Evolutionary conservation across 2,329 filamentous ascomycete species (phyloP).

Genomic region (Pseudocercospora pini-densiflorae): DNA sequence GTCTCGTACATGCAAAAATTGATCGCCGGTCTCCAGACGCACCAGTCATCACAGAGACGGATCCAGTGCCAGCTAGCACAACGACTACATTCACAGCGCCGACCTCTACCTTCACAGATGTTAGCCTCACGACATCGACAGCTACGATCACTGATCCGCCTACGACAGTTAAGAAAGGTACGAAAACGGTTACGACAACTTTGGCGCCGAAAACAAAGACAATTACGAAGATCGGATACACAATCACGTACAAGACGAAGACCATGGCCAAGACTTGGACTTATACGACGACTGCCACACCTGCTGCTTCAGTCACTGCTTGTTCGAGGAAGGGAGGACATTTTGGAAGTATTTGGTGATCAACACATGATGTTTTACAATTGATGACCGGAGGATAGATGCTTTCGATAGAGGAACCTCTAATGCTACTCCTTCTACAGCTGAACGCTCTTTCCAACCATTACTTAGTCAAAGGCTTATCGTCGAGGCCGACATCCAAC

Average conservation of each 20-base stretch:
- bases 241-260: constrained; percentile 15
- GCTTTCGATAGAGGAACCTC: background rate
- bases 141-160: constrained; percentile 21
- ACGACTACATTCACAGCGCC: constrained; percentile 27
- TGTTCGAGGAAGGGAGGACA: constrained; percentile 24
- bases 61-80: constrained; percentile 28
- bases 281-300: constrained; percentile 17
- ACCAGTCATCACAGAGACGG: constrained; percentile 41
- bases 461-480: background rate
- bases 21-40: constrained; percentile 42
- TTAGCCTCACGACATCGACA: constrained; percentile 11
- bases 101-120: constrained; percentile 9
- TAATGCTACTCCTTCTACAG: background rate
- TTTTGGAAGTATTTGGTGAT: constrained; percentile 13
- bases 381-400: background rate
- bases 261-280: constrained; percentile 24
- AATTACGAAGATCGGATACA: constrained; percentile 13
- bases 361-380: background rate
- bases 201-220: constrained; percentile 14
- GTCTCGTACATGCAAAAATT: constrained; percentile 4
- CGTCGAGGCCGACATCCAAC: background rate
- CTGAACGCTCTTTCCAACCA: background rate
- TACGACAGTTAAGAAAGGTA: constrained; percentile 15
- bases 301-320: constrained; percentile 14
- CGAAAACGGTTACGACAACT: constrained; percentile 11